phyloP scores from a whole-genome alignment of 2,329 filamentous ascomycete species.

The Ophiostoma tasmaniense region DNA sequence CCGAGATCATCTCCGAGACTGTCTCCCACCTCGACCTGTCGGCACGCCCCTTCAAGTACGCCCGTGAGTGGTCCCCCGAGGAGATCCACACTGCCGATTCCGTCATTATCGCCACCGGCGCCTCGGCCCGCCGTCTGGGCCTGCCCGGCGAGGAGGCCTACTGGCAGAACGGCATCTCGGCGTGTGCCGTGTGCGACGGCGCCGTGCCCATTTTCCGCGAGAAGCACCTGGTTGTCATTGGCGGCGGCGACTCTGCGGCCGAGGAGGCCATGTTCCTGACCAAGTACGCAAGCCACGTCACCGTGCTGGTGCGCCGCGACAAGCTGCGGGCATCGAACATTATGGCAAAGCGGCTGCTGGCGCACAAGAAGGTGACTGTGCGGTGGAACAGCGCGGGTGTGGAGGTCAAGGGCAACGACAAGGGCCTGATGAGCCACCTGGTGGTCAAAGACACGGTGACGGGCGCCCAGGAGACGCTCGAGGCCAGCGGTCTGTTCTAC shows the following conservation, averaged over 20 bases:
- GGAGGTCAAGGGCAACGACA: constrained; percentile 77
- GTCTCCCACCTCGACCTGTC: constrained; percentile 82
- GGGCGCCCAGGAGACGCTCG: constrained; percentile 71
- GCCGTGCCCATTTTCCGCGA: constrained; percentile 96
- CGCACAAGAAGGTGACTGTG: constrained; percentile 84
- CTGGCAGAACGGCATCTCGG: constrained; percentile 95
- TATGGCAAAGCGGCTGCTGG: constrained; percentile 78
- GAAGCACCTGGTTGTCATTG: constrained; percentile 91
- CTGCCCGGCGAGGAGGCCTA: constrained; percentile 86
- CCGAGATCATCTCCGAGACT: constrained; percentile 86
- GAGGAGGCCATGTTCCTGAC: constrained; percentile 97
- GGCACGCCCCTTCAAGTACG: constrained; percentile 80
- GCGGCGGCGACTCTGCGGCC: constrained; percentile 90
- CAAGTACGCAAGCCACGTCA: constrained; percentile 94
- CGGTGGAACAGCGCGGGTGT: constrained; percentile 73
- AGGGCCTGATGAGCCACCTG: constrained; percentile 81
- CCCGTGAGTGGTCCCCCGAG: constrained; percentile 79
- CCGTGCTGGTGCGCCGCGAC: constrained; percentile 82
- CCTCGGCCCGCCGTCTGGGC: constrained; percentile 75
- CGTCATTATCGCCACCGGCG: constrained; percentile 90
- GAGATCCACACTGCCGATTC: constrained; percentile 82
- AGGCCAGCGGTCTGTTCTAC: constrained; percentile 92
- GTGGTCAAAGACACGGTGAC: constrained; percentile 71
- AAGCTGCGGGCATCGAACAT: constrained; percentile 80
- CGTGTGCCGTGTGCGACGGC: constrained; percentile 95